Evolutionary conservation across 2,329 filamentous ascomycete species (phyloP).

Genomic region (Harringtonia lauricola): DNA sequence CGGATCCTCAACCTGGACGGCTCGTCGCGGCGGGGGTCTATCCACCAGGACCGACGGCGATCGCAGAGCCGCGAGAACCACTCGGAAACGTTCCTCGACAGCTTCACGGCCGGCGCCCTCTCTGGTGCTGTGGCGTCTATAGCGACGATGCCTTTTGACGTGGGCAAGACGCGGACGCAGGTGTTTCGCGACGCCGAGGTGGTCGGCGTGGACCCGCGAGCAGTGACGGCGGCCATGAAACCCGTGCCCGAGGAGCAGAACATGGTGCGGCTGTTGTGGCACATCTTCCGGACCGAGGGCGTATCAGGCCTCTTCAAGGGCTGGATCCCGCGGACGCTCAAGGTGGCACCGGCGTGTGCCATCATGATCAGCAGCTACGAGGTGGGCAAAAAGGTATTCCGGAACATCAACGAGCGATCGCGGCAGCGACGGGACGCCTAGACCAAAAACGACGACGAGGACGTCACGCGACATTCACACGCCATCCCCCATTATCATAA

Average conservation of each 20-base stretch:
- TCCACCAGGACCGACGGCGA: constrained; percentile 26
- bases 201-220: constrained; percentile 3
- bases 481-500: too few species aligned
- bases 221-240: constrained; percentile 20
- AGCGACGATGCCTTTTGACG: constrained; percentile 89
- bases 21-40: not conserved
- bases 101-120: constrained; percentile 73
- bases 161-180: constrained; percentile 92
- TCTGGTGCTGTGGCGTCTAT: constrained; percentile 81
- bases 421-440: constrained; percentile 12
- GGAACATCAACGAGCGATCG: constrained; percentile 54
- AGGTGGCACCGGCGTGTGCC: constrained; percentile 90
- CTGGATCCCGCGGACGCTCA: constrained; percentile 83
- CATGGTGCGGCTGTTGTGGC: constrained; percentile 76
- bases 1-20: constrained; percentile 20
- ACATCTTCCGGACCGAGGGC: constrained; percentile 85
- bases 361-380: constrained; percentile 99
- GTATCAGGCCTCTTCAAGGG: constrained; percentile 73
- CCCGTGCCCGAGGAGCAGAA: constrained; percentile 59
- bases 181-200: constrained; percentile 51
- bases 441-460: not conserved
- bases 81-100: constrained; percentile 71
- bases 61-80: constrained; percentile 60
- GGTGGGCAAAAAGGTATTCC: constrained; percentile 81
- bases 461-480: not conserved